phyloP scores from a whole-genome alignment of 129 eudicot genomes.

The Tanacetum coccineum region DNA sequence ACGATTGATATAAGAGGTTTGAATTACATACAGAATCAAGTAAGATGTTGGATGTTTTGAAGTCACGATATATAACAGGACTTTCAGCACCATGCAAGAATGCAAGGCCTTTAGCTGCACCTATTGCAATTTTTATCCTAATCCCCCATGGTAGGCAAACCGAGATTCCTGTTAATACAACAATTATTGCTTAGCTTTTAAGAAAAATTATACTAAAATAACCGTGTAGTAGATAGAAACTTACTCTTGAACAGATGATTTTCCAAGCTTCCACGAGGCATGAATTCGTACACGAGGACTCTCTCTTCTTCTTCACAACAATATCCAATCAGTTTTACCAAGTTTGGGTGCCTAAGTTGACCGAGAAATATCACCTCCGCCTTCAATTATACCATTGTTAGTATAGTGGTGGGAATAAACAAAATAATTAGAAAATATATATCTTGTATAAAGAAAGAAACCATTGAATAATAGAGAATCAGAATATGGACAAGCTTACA shows the following conservation, averaged over 20 bases:
- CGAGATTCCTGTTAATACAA: slow-evolving; percentile 52
- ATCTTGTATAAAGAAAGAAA: background rate
- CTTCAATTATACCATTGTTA: slow-evolving; percentile 29
- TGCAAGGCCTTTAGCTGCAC: slow-evolving; percentile 96
- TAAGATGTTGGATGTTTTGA: slow-evolving; percentile 89
- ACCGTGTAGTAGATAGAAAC: background rate
- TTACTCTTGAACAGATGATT: slow-evolving; percentile 89
- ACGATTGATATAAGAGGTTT: background rate
- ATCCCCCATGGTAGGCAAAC: slow-evolving; percentile 85
- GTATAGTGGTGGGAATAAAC: background rate
- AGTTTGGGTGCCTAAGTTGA: slow-evolving; percentile 79
- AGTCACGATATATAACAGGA: slow-evolving; percentile 93
- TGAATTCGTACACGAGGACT: slow-evolving; percentile 87
- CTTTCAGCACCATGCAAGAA: slow-evolving; percentile 93
- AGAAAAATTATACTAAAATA: background rate
- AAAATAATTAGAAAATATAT: background rate
- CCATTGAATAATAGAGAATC: background rate
- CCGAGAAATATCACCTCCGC: slow-evolving; percentile 96
- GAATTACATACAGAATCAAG: slow-evolving; percentile 72
- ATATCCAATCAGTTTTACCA: slow-evolving; percentile 87
- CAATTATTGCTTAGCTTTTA: background rate
- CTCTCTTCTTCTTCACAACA: slow-evolving; percentile 95
- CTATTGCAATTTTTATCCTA: slow-evolving; percentile 79
- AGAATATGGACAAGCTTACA: slow-evolving; percentile 43
- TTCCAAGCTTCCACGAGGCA: slow-evolving; percentile 97